These are phyloP conservation scores for Chaetomium sp. DNA, from an alignment of 2,329 filamentous ascomycete species.

Conservation along the genomic window DNA sequence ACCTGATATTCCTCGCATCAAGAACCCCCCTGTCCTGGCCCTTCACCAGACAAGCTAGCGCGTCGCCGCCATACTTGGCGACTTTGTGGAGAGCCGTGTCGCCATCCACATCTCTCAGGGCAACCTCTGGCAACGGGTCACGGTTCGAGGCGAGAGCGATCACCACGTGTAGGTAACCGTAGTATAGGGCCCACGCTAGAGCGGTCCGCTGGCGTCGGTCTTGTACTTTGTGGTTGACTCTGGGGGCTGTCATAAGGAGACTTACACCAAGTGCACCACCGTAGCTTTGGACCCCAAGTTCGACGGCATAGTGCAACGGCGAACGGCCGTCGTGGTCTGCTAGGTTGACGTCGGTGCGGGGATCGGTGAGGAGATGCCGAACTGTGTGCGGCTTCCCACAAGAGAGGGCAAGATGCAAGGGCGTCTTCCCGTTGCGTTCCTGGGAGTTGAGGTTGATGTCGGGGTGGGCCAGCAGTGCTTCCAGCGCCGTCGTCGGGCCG, in stretches of 20 bases:
- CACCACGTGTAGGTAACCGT: not conserved
- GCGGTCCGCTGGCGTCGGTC: constrained; percentile 4
- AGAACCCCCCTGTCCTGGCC: not conserved
- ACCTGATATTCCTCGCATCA: not conserved
- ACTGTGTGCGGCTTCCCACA: not conserved
- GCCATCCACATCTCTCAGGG: not conserved
- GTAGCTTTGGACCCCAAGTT: not conserved
- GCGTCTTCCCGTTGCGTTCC: constrained; percentile 2
- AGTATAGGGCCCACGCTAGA: constrained; percentile 3
- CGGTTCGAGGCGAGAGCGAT: not conserved
- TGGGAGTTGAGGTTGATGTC: constrained; percentile 6
- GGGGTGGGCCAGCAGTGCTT: constrained; percentile 3
- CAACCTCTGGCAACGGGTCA: not conserved
- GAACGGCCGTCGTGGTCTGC: constrained; percentile 1
- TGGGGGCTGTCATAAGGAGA: not conserved
- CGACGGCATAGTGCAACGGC: constrained; percentile 2
- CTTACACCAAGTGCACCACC: not conserved
- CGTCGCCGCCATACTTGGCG: not conserved
- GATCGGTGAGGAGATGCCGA: not conserved
- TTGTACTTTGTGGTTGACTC: not conserved
- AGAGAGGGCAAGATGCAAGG: constrained; percentile 9
- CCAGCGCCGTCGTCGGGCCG: not conserved
- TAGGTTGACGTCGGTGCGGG: constrained; percentile 14
- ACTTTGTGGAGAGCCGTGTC: not conserved
- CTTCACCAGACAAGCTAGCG: not conserved